These are phyloP conservation scores for Blastosporella zonata DNA, from an alignment of 1,284 basidiomycete species.

Conservation along the genomic window DNA sequence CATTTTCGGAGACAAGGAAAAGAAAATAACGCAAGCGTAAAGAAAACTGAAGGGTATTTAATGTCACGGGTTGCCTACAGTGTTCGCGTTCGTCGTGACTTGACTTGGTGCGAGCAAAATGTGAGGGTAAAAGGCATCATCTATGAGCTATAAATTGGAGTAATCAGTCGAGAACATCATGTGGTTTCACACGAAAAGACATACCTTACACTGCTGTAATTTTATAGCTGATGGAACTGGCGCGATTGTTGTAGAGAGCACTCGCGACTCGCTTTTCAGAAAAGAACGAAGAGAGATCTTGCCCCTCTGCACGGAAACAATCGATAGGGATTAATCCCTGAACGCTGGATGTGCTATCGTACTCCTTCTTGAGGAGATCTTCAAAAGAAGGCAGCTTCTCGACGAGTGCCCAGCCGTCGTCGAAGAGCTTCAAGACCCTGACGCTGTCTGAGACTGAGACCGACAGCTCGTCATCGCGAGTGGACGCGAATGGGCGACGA, in stretches of 20 bases:
- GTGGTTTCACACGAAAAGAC: too few relatives aligned
- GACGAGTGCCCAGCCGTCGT: slow-evolving; percentile 66
- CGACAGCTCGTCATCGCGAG: slow-evolving; percentile 55
- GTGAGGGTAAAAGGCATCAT: too few relatives aligned
- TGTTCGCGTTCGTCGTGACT: too few relatives aligned
- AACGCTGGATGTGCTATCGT: slow-evolving; percentile 10
- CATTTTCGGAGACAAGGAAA: neutral
- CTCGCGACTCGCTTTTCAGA: slow-evolving; percentile 44
- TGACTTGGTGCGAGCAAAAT: too few relatives aligned
- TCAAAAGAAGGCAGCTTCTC: slow-evolving; percentile 34
- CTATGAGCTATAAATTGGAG: too few relatives aligned
- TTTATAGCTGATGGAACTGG: neutral
- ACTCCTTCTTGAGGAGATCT: slow-evolving; percentile 21
- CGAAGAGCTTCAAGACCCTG: slow-evolving; percentile 50
- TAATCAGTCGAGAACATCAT: too few relatives aligned
- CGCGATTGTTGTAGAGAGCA: slow-evolving; percentile 16
- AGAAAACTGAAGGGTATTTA: too few relatives aligned
- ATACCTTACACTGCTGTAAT: neutral
- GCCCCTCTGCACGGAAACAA: slow-evolving; percentile 47
- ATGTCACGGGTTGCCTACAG: too few relatives aligned
- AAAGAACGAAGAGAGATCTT: slow-evolving; percentile 50
- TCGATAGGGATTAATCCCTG: slow-evolving; percentile 55
- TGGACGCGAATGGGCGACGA: slow-evolving; percentile 53
- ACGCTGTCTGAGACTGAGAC: slow-evolving; percentile 53
- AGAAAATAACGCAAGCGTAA: too few relatives aligned